Base-by-base conservation (phyloP, 1,284 basidiomycete species). In the Microbotryum lychnidis-dioicae region DNA sequence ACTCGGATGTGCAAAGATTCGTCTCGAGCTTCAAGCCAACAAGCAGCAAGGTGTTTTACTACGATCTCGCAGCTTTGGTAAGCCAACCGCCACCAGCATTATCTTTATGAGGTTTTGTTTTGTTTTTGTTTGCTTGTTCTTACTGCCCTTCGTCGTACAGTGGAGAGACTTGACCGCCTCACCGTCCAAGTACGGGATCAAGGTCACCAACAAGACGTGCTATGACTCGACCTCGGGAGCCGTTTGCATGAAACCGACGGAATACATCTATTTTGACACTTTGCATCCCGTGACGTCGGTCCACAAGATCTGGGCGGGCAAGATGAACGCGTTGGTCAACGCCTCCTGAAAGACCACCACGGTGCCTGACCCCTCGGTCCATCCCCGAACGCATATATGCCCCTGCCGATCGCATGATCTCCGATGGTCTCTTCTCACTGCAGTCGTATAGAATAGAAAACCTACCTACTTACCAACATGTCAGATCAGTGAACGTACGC, bases 221-320 rank as follows among this genome's bases (percentile, higher is more conserved):
- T 66, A 64, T 56, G 46, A 60, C 49, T 55, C 50, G 20, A 18
- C 50, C 0, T 58, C 53, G 6, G 66, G 66, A n/a, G 29, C 45
- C 20, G 31, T 68, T 21, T 68, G 67, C 64, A 37, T 44, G 18
- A 61, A 61, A 50, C 62, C 67, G n/a, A 4, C 44, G 12, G 21
- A 49, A 12, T 62, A 55, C 51, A 53, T 68, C 10, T 68, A 68
- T 57, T 64, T 61, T 25, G 67, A 68, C 54, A 62, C 67, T 9
- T 60, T 68, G 2, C 67, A 68, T 49, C 67, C 67, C 1, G 60
- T 61, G 16, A 68, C 67, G 3, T 21, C 47, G 6, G 51, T 66
- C 5, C 57, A 61, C 54, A 58, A 62, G 51, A n/a, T 60, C 21
- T 60, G 62, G 57, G 66, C 66, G 1, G 7, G 54, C 25, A 56